phyloP scores from a whole-genome alignment of 345 rosid species.

The Melaleuca alternifolia region DNA sequence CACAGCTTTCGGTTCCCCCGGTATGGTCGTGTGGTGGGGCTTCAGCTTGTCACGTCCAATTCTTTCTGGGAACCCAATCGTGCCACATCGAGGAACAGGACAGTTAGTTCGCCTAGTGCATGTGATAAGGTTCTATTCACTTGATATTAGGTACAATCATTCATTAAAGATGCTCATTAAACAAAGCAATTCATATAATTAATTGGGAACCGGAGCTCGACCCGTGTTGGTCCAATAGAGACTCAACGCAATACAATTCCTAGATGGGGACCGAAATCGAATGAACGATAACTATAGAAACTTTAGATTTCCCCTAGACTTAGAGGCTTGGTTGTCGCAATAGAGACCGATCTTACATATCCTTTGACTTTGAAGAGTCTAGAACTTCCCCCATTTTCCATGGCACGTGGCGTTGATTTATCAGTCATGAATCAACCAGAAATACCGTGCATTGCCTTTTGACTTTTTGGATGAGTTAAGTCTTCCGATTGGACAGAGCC shows the following conservation, averaged over 20 bases:
- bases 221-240: fast-evolving
- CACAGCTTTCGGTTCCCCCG: background rate
- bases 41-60: background rate
- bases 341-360: background rate
- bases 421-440: background rate
- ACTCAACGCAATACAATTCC: background rate
- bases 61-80: background rate
- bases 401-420: background rate
- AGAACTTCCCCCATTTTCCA: background rate
- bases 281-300: background rate
- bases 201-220: fast-evolving
- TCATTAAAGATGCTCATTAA: background rate
- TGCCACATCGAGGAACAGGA: background rate
- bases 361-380: background rate
- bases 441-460: background rate
- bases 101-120: background rate
- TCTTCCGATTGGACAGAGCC: background rate
- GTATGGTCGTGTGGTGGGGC: background rate
- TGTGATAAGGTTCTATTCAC: background rate
- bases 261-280: fast-evolving
- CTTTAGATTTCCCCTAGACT: background rate
- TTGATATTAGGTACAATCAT: background rate
- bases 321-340: background rate
- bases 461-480: background rate
- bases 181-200: background rate